Percentiles rank a stretch among this genome's conserved stretches.
These are phyloP conservation scores for Boletus coccyginus DNA, from an alignment of 768 basidiomycete genomes.

Conservation along the genomic window DNA sequence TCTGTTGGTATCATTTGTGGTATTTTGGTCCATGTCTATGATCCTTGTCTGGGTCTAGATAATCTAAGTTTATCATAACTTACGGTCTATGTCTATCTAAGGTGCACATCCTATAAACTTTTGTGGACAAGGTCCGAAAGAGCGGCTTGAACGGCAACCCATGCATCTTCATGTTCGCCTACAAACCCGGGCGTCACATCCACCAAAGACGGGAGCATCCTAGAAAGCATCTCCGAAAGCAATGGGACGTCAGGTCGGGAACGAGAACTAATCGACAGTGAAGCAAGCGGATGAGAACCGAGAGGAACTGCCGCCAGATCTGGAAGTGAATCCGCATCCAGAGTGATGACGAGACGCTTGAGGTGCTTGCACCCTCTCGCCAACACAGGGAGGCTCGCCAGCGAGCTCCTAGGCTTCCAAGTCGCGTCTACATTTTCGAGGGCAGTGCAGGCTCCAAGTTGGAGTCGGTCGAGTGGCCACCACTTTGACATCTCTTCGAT, in stretches of 20 bases:
- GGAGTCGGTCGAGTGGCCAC: conserved; percentile 48
- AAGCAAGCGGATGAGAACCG: conserved; percentile 24
- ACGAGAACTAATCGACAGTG: conserved; percentile 36
- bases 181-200: conserved; percentile 35
- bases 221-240: conserved; percentile 31
- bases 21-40: neutral
- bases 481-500: conserved; percentile 38
- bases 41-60: neutral
- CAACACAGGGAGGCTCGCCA: conserved; percentile 16
- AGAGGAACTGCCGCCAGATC: neutral
- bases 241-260: conserved; percentile 26
- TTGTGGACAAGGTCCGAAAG: neutral
- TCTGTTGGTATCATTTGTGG: too few relatives aligned
- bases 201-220: conserved; percentile 39
- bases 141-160: conserved; percentile 19
- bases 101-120: neutral
- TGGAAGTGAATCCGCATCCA: conserved; percentile 8
- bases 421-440: conserved; percentile 19
- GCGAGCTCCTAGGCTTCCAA: conserved; percentile 20
- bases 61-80: neutral
- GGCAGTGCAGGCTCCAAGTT: conserved; percentile 35
- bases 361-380: conserved; percentile 18
- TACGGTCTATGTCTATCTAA: conserved; percentile 3
- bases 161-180: conserved; percentile 30
- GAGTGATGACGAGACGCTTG: conserved; percentile 15